phyloP scores from a whole-genome alignment of 2,329 filamentous ascomycete species.

The Graphilbum ipis-grandicollis region DNA sequence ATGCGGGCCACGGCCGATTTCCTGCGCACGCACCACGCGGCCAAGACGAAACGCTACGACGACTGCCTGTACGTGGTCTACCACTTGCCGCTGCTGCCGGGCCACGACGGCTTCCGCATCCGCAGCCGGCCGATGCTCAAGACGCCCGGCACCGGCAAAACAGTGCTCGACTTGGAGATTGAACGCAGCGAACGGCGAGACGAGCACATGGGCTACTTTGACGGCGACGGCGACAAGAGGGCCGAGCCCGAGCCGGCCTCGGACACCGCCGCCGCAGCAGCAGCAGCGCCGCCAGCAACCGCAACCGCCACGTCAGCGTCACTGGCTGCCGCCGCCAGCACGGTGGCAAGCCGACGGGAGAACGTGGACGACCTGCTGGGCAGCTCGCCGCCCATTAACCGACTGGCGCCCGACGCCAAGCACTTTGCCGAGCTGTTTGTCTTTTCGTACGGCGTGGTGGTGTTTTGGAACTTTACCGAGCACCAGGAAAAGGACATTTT shows the following conservation, averaged over 20 bases:
- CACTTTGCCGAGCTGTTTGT: slow-evolving; percentile 91
- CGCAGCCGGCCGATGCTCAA: slow-evolving; percentile 83
- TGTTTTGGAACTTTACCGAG: slow-evolving; percentile 98
- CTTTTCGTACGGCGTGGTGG: slow-evolving; percentile 90
- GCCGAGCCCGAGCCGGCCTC: background rate
- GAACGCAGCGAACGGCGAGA: slow-evolving; percentile 80
- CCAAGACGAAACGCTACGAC: slow-evolving; percentile 91
- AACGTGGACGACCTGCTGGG: background rate
- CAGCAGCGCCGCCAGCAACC: slow-evolving; percentile 1
- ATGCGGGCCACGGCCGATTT: slow-evolving; percentile 79
- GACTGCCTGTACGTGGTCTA: slow-evolving; percentile 95
- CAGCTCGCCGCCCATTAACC: slow-evolving; percentile 24
- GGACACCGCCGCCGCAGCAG: background rate
- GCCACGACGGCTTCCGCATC: slow-evolving; percentile 71
- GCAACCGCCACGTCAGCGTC: slow-evolving; percentile 12
- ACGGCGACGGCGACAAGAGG: slow-evolving; percentile 24
- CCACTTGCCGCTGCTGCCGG: slow-evolving; percentile 73
- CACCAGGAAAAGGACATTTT: slow-evolving; percentile 92
- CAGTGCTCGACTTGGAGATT: slow-evolving; percentile 85
- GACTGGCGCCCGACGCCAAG: slow-evolving; percentile 53
- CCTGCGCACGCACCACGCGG: slow-evolving; percentile 69
- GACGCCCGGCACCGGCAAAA: slow-evolving; percentile 76
- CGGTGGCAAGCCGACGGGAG: background rate
- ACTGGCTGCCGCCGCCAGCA: too few species aligned
- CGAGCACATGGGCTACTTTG: slow-evolving; percentile 82